Base-by-base conservation (phyloP, 1,284 basidiomycete species). In the Puccinia polysora region DNA sequence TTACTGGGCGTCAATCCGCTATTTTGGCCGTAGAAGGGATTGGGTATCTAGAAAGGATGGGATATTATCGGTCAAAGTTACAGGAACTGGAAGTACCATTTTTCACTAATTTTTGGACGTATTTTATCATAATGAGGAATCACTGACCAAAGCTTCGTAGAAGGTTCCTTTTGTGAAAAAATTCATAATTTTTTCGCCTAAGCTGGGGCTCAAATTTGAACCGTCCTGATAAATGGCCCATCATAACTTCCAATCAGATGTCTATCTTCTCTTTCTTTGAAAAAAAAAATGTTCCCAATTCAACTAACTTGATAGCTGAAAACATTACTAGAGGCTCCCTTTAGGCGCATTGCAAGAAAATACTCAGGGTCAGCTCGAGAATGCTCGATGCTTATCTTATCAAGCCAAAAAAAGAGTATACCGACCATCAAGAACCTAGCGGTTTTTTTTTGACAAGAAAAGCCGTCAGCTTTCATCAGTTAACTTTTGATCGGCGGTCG, bases 101-200 rank as follows among this genome's bases (percentile, higher is more conserved):
- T 65, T 2, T 23, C 45, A 40, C 4, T 5, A 4, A 49, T 53
- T 53, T n/a, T n/a, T n/a, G n/a, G n/a, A n/a, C n/a, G n/a, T n/a
- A n/a, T n/a, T n/a, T n/a, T n/a, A n/a, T n/a, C n/a, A n/a, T n/a
- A n/a, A n/a, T n/a, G n/a, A n/a, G n/a, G n/a, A n/a, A 25, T 10
- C 28, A 62, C 56, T 36, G 1, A 70, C 68, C 36, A 70, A 70
- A 38, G 56, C 69, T 53, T 72, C 69, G 34, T 63, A 72, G 20
- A 63, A 63, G 5, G 32, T 43, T 10, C 69, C 69, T 30, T 72
- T 72, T 20, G 56, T 38, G 40, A 72, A 72, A 14, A 53, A 10
- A 28, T 72, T 49, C 2, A 63, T 32, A 23, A 72, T 18, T 45
- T 47, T 72, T 64, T 56, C 47, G 20, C 68, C 56, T 52, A 70